phyloP scores from a whole-genome alignment of 768 basidiomycete species.

The Chalciporus pseudorubinellus region DNA sequence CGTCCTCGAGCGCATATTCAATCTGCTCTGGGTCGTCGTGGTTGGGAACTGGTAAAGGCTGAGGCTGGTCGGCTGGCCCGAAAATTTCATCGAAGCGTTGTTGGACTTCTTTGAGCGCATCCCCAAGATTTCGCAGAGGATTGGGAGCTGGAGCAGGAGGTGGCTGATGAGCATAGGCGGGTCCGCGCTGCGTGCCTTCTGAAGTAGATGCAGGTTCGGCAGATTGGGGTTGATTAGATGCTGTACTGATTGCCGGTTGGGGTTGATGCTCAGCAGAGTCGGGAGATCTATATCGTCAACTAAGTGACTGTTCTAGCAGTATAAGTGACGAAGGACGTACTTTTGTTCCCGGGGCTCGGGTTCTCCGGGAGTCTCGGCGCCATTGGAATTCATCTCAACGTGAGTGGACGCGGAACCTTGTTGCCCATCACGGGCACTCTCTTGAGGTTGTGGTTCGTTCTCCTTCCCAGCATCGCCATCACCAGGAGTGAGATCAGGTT shows the following conservation, averaged over 20 bases:
- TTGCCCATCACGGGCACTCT: constrained; percentile 22
- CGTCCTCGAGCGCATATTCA: constrained; percentile 62
- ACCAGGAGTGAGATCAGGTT: constrained; percentile 36
- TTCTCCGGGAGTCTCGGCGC: constrained; percentile 28
- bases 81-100: constrained; percentile 84
- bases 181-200: constrained; percentile 47
- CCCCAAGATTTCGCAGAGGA: constrained; percentile 77
- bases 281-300: constrained; percentile 7
- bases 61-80: constrained; percentile 36
- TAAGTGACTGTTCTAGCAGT: background rate
- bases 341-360: constrained; percentile 4
- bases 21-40: constrained; percentile 48
- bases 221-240: constrained; percentile 9
- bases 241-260: constrained; percentile 1
- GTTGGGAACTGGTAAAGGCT: constrained; percentile 36
- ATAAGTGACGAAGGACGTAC: constrained; percentile 14
- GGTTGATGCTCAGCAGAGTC: constrained; percentile 11
- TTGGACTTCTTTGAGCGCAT: constrained; percentile 76
- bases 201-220: constrained; percentile 35
- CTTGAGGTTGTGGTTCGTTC: constrained; percentile 15
- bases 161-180: constrained; percentile 39
- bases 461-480: constrained; percentile 22
- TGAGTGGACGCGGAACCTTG: constrained; percentile 16
- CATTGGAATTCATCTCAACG: constrained; percentile 9
- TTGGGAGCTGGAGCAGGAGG: constrained; percentile 40